A percentile compares a stretch with the other conserved stretches of the same genome.
These are phyloP conservation scores for Fusarium humuli DNA, from an alignment of 2,329 filamentous ascomycete genomes.

Conservation along the genomic window DNA sequence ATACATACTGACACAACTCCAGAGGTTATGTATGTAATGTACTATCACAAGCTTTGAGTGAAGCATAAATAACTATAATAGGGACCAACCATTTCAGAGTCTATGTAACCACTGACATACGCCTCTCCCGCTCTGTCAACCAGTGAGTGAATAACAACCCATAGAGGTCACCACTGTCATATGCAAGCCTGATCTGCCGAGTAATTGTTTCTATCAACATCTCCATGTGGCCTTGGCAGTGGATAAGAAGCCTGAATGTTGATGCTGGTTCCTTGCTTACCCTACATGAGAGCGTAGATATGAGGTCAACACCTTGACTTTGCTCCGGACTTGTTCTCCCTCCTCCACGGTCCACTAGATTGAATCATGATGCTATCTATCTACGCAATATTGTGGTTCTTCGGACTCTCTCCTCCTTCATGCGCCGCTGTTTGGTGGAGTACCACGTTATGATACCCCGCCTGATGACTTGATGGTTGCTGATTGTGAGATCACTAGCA, in stretches of 20 bases:
- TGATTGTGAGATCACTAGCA: background rate
- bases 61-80: conserved; percentile 9
- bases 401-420: conserved; percentile 8
- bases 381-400: background rate
- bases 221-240: conserved; percentile 45
- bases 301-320: background rate
- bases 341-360: background rate
- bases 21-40: conserved; percentile 1
- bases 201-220: background rate
- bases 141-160: conserved; percentile 9
- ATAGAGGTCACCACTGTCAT: background rate
- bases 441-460: background rate
- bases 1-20: background rate
- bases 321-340: background rate
- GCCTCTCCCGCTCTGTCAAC: conserved; percentile 36
- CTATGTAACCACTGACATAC: conserved; percentile 5
- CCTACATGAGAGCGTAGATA: conserved; percentile 1
- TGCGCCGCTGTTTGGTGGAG: conserved; percentile 3
- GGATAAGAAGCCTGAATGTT: conserved; percentile 21
- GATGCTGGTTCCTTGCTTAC: conserved; percentile 4
- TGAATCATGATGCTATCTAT: background rate
- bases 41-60: background rate
- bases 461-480: background rate
- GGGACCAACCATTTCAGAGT: background rate
- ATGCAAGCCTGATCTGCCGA: conserved; percentile 17